Base-by-base conservation (phyloP, 208 protist genomes). In the Wallacemonas sp. region DNA sequence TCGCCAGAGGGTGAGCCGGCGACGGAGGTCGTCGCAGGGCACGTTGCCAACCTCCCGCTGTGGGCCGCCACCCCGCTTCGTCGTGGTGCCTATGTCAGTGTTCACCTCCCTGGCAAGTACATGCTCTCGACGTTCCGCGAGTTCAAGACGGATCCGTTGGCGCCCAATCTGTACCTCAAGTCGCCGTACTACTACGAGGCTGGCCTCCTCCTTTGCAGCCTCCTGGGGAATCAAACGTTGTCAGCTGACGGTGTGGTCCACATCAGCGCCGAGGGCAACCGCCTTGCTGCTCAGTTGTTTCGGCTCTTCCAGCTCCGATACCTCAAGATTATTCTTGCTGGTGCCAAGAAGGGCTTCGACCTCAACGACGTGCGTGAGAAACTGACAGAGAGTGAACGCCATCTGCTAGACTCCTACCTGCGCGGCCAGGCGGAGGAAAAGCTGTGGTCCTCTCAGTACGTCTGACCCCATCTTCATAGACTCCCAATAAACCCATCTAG, bases 101-200 rank as follows among this genome's bases (percentile, higher is more conserved):
- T 83, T 2, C 80, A 83, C 46, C 42, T 75, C 6, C 82, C 82
- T 2, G 53, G 68, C 33, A 77, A 72, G 26, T 93, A 85, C 70
- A 75, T 70, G n/a, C 77, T 83, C 24, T 41, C 68, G 47, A 80
- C 80, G 12, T 93, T 93, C 66, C 77, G 82, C 33, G 83, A 93
- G 68, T 93, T 93, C 53, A 90, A 90, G 54, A 93, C 78, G 41
- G 83, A 93, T 45, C 70, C 86, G 6, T 68, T 90, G 15, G 83
- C 84, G 1, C 79, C 80, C 0, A 93, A 68, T 72, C 72, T 93
- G 24, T 46, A 70, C 33, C 70, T 38, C 34, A 88, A 85, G 65
- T 90, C 83, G 5, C 83, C 86, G 11, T 82, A 84, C 67, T 93
- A 82, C 64, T 90, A 88, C 66, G 79, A 88, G 42, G 68, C 71